These are phyloP conservation scores for Beauveria caledonica DNA, from an alignment of 2,329 filamentous ascomycete genomes.

Conservation along the genomic window DNA sequence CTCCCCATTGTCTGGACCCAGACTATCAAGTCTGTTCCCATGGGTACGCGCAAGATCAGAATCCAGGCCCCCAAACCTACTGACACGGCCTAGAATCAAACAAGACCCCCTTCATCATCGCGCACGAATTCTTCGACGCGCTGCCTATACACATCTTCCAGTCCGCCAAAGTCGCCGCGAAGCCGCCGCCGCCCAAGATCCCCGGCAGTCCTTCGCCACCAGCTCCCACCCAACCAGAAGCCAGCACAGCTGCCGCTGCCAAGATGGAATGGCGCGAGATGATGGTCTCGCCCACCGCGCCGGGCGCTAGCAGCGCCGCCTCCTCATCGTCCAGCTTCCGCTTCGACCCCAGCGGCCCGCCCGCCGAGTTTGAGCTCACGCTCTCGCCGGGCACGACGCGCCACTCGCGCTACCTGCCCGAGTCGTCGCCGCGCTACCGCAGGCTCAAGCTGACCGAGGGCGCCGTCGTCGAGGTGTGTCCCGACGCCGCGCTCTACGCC, in stretches of 20 bases:
- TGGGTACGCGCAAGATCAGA: constrained; percentile 36
- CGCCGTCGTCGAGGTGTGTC: constrained; percentile 81
- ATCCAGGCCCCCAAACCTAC: not conserved
- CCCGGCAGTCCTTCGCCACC: constrained; percentile 29
- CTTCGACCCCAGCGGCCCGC: constrained; percentile 40
- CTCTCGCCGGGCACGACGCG: constrained; percentile 68
- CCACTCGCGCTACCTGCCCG: constrained; percentile 77
- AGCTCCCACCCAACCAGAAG: constrained; percentile 31
- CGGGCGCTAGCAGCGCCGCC: constrained; percentile 42
- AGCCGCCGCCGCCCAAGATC: constrained; percentile 5
- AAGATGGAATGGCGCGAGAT: constrained; percentile 70
- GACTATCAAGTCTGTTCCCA: constrained; percentile 74
- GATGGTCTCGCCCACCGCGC: constrained; percentile 61
- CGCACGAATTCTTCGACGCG: constrained; percentile 97
- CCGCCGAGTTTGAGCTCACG: constrained; percentile 81
- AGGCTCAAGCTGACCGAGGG: constrained; percentile 58
- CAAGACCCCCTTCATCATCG: constrained; percentile 84
- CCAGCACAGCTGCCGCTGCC: constrained; percentile 25
- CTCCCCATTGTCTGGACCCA: constrained; percentile 85
- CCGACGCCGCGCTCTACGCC: constrained; percentile 73
- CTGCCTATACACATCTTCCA: constrained; percentile 95
- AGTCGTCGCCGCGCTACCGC: constrained; percentile 70
- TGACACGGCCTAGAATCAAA: constrained; percentile 40
- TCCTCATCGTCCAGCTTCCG: constrained; percentile 40
- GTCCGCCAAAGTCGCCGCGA: constrained; percentile 44